Conservation (phyloP, 2,329 filamentous ascomycete genomes). For the Colletotrichum eremochloae region DNA sequence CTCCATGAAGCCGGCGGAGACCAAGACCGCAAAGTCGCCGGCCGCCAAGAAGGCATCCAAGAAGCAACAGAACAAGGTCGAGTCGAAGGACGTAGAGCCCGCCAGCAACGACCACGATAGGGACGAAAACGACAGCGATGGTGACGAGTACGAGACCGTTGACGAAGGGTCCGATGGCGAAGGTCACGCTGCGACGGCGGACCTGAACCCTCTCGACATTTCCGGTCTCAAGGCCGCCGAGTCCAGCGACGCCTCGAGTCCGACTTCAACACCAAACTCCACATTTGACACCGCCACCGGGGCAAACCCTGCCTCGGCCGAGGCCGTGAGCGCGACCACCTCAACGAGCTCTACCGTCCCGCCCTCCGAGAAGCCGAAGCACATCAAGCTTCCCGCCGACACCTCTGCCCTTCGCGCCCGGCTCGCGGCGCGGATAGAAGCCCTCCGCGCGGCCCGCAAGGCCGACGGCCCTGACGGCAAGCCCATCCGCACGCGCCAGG, state of each 20-base stretch:
- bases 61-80: conserved; percentile 52
- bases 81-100: conserved; percentile 43
- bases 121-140: conserved; percentile 26
- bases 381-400: conserved; percentile 76
- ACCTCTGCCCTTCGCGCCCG: conserved; percentile 82
- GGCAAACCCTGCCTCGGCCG: conserved; percentile 55
- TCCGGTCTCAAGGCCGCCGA: conserved; percentile 57
- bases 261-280: conserved; percentile 63
- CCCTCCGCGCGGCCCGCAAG: conserved; percentile 86
- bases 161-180: conserved; percentile 44
- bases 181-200: conserved; percentile 33
- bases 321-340: conserved; percentile 71
- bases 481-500: conserved; percentile 86
- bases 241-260: conserved; percentile 55
- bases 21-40: conserved; percentile 65
- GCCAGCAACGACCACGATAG: conserved; percentile 36
- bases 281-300: conserved; percentile 68
- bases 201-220: conserved; percentile 46
- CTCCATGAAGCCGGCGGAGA: conserved; percentile 69
- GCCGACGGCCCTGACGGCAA: conserved; percentile 87
- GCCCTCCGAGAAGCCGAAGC: conserved; percentile 72
- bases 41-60: conserved; percentile 58
- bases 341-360: conserved; percentile 77
- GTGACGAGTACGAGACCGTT: conserved; percentile 40
- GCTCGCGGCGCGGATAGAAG: conserved; percentile 85